Base-by-base conservation (phyloP, 2,329 filamentous ascomycete species). In the Diplodia scrobiculata region DNA sequence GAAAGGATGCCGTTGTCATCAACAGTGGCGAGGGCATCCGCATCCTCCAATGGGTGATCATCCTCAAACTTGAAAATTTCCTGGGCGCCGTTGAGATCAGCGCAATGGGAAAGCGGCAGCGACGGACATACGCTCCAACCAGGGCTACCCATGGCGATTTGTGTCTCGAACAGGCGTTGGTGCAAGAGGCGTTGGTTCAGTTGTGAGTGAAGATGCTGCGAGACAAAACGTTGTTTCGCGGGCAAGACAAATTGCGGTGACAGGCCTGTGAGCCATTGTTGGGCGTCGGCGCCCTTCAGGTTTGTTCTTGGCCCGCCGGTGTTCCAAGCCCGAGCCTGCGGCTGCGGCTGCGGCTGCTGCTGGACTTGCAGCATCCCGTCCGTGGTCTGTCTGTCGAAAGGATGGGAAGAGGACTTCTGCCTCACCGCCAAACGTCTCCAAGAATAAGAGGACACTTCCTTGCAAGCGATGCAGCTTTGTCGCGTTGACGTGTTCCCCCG, bases 401-500 rank as follows among this genome's bases (percentile, higher is more conserved):
- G 10, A 25, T 58, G 7, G 41, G 45, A 51, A 41, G 7, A 27
- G 45, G 29, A 41, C 25, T 54, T 29, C 51, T 5, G n/a, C 34
- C 48, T 66, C 64, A 60, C 53, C 53, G 64, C 47, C 47, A 36
- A 60, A 47, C 17, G 7, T 29, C 10, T 25, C 17, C 51, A n/a
- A 38, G 63, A 58, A 5, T 9, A n/a, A 55, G 63, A 58, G 10
- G 51, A 36, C n/a, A 34, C n/a, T 50, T 38, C 29, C 41, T 50
- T 62, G 58, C 60, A 47, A 63, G 48, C 19, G 48, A 41, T 52
- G 64, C 32, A 27, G 54, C 64, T 66, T 66, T 66, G 64, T 66
- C 53, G 45, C 32, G 54, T 21, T 60, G 38, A 32, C 54, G n/a
- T 17, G 25, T 53, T 53, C 14, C 41, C 27, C 25, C 41, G 27